Evolutionary conservation across 352 stramenopile genomes (phyloP).

Genomic region (Phytophthora parvispora): DNA sequence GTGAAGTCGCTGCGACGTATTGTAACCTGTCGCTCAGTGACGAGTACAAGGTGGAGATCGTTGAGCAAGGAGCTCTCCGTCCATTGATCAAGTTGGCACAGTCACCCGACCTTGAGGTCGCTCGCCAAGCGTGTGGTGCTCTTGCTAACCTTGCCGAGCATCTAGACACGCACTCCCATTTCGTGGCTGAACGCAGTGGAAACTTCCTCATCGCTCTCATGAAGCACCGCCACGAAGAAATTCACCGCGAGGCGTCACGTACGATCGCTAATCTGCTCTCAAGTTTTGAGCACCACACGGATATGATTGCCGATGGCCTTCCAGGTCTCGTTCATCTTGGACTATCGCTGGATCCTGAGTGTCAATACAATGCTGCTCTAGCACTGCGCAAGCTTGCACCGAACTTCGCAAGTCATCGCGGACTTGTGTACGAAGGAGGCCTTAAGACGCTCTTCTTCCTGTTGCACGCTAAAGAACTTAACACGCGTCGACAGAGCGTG

Average conservation of each 20-base stretch:
- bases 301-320: slow-evolving; percentile 94
- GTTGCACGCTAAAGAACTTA: slow-evolving; percentile 91
- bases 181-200: slow-evolving; percentile 80
- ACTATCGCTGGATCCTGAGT: slow-evolving; percentile 92
- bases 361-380: slow-evolving; percentile 96
- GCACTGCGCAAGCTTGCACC: slow-evolving; percentile 95
- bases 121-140: slow-evolving; percentile 92
- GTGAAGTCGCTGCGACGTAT: slow-evolving; percentile 95
- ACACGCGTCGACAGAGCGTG: slow-evolving; percentile 93
- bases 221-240: slow-evolving; percentile 89
- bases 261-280: slow-evolving; percentile 96
- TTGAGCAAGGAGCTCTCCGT: slow-evolving; percentile 79
- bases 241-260: slow-evolving; percentile 95
- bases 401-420: slow-evolving; percentile 91
- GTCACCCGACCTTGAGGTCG: slow-evolving; percentile 94
- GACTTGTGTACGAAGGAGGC: slow-evolving; percentile 89
- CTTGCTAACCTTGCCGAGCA: slow-evolving; percentile 97
- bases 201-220: slow-evolving; percentile 85
- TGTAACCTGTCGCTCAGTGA: slow-evolving; percentile 95
- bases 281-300: slow-evolving; percentile 91
- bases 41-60: slow-evolving; percentile 94
- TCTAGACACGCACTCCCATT: slow-evolving; percentile 93
- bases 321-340: slow-evolving; percentile 93
- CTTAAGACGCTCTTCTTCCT: slow-evolving; percentile 95
- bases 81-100: slow-evolving; percentile 89